Conservation (phyloP, 1,139 yeast species). For the Saccharomyces pastorianus region DNA sequence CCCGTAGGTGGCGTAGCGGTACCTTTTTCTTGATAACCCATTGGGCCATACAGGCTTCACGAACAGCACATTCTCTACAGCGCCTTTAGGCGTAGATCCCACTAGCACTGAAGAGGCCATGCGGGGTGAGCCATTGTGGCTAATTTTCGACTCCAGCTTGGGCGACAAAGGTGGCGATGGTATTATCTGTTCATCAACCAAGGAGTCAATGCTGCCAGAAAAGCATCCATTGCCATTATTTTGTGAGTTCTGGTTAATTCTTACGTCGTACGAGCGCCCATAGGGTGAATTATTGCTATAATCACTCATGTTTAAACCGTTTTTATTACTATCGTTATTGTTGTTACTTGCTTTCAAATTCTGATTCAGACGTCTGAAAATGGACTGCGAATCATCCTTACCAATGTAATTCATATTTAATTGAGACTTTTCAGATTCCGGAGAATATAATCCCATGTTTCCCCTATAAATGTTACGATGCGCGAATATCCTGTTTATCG, state of each 20-base stretch:
- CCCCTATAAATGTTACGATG: neutral
- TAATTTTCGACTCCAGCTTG: slow-evolving; percentile 7
- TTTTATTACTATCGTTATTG: neutral
- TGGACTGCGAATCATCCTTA: slow-evolving; percentile 1
- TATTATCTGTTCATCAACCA: slow-evolving; percentile 18
- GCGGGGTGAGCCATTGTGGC: neutral
- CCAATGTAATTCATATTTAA: slow-evolving; percentile 10
- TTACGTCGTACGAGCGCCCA: neutral
- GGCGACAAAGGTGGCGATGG: slow-evolving; percentile 32
- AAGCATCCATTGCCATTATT: slow-evolving; percentile 7
- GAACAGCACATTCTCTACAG: neutral
- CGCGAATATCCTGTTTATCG: neutral
- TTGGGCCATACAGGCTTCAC: slow-evolving; percentile 8
- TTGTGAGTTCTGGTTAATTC: neutral
- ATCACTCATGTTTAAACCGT: neutral
- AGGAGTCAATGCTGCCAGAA: slow-evolving; percentile 8
- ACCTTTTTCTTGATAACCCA: slow-evolving; percentile 5
- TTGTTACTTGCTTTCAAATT: neutral
- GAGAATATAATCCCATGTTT: slow-evolving; percentile 24
- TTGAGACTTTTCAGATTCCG: slow-evolving; percentile 27
- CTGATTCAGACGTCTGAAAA: neutral
- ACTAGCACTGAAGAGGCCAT: neutral
- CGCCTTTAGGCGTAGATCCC: neutral
- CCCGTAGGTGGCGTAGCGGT: slow-evolving; percentile 3
- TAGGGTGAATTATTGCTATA: slow-evolving; percentile 2